Conservation (phyloP, 257 asterid genomes). For the Solanum pimpinellifolium region DNA sequence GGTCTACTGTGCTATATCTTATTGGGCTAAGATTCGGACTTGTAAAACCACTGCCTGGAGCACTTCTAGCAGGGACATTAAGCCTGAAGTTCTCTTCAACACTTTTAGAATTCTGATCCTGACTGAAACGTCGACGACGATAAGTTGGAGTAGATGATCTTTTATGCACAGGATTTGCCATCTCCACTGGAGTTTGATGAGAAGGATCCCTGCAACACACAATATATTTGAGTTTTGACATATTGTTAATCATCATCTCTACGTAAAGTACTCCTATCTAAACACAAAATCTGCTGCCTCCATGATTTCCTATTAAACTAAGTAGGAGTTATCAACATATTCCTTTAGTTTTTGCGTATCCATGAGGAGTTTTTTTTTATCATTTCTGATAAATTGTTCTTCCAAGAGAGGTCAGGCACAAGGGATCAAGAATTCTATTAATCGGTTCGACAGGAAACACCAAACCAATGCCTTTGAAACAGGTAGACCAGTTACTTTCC, state of each 20-base stretch:
- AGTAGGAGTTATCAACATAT: not conserved
- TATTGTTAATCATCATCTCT: not conserved
- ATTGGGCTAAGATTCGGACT: conserved; percentile 64
- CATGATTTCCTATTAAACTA: not conserved
- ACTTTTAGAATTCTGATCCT: conserved; percentile 26
- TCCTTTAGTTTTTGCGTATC: not conserved
- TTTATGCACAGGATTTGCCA: not conserved
- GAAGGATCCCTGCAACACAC: not conserved
- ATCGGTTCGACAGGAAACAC: not conserved
- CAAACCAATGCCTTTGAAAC: not conserved
- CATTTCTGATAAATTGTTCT: not conserved
- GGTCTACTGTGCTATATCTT: conserved; percentile 33
- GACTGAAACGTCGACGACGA: conserved; percentile 31
- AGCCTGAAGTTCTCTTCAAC: conserved; percentile 14
- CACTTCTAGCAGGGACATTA: conserved; percentile 48
- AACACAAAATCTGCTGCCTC: not conserved
- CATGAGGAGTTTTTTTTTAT: not conserved
- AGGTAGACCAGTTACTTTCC: not conserved
- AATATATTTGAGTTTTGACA: not conserved
- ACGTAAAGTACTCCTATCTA: not conserved
- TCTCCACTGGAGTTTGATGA: not conserved
- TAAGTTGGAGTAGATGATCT: conserved; percentile 21
- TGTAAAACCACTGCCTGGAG: conserved; percentile 61
- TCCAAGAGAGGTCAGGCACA: not conserved
- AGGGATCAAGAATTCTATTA: not conserved